A percentile compares a stretch with the other conserved stretches of the same genome.
phyloP scores from a whole-genome alignment of 106 monocot genomes.

The Acanthochlamys bracteata region DNA sequence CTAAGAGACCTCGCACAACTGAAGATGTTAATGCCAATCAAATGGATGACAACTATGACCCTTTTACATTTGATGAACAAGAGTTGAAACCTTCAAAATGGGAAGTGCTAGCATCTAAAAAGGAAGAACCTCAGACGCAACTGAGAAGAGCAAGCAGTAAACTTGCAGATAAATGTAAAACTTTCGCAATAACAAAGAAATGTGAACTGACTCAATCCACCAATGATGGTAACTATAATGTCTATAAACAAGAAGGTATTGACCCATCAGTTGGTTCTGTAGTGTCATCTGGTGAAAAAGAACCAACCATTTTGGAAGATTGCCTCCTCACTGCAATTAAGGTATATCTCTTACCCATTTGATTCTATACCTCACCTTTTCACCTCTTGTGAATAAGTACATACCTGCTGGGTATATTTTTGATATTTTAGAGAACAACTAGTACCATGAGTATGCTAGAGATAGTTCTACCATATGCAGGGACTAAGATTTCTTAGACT shows the following conservation, averaged over 20 bases:
- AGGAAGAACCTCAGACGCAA: slow-evolving; percentile 22
- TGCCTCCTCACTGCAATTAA: slow-evolving; percentile 89
- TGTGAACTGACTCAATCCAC: slow-evolving; percentile 27
- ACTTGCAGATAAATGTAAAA: slow-evolving; percentile 21
- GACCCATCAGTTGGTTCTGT: slow-evolving; percentile 9
- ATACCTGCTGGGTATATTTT: not conserved
- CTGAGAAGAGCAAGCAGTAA: slow-evolving; percentile 16
- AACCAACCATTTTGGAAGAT: slow-evolving; percentile 58
- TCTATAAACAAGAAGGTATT: slow-evolving; percentile 9
- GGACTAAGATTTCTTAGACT: no score
- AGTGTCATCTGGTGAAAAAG: slow-evolving; percentile 31
- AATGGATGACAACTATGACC: slow-evolving; percentile 31
- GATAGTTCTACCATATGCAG: no score
- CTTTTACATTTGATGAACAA: slow-evolving; percentile 87
- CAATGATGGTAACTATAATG: not conserved
- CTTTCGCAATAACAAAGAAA: slow-evolving; percentile 6
- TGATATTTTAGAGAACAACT: no score
- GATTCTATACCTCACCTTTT: not conserved
- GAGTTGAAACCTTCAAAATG: slow-evolving; percentile 66
- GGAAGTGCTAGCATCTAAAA: slow-evolving; percentile 48
- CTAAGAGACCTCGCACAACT: slow-evolving; percentile 37
- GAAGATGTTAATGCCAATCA: slow-evolving; percentile 15
- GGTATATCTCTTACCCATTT: slow-evolving; percentile 33
- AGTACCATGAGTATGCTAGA: no score
- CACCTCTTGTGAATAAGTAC: not conserved